Evolutionary conservation across 352 stramenopile species (phyloP), one percentile per base, ranked within the genome.

Genomic region (Globisporangium heterothallicum): DNA sequence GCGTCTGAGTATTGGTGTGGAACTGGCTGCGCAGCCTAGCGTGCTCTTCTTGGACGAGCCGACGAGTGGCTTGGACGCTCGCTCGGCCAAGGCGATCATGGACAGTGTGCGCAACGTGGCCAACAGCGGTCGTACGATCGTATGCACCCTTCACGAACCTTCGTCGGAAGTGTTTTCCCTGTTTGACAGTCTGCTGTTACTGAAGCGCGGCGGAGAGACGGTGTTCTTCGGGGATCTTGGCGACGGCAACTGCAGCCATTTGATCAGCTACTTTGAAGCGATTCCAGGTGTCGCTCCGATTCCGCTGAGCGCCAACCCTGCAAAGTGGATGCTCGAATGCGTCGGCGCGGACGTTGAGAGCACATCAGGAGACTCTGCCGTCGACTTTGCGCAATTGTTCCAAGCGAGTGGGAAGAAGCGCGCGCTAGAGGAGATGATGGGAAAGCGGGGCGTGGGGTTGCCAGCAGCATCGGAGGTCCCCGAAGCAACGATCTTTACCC

Each of bases 71-170:
- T 54, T 97, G 16, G 90, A 97, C 62, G 76, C 73, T 25, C 89
- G 74, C 49, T 77, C 68, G 16, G 87, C 90, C 8, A 79, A 92
- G 26, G 61, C 88, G 40, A 57, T 96, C n/a, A 87, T 96, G 54
- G 68, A 88, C 18, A 68, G 91, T 0, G 67, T 96, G 6, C 79
- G 88, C 40, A 88, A 91, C 42, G 73, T 96, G 42, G 84, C 86
- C 0, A 61, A 61, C 32, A 72, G 70, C 7, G 82, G 84, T 10
- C 59, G 72, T 4, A 89, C 76, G 22, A 78, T 97, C 22, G 54
- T 96, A 0, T 95, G 90, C 42, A 96, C 86, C 22, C 96, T 96
- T 58, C 89, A 97, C 63, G 87, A 97, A 62, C 89, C 87, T 7
- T 82, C 74, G 14, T 80, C 72, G 3, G 77, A 94, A 24, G 75